A percentile compares a stretch with the other conserved stretches of the same genome.
phyloP scores from a whole-genome alignment of 495 filamentous ascomycete genomes.

The Hamigera avellanea region DNA sequence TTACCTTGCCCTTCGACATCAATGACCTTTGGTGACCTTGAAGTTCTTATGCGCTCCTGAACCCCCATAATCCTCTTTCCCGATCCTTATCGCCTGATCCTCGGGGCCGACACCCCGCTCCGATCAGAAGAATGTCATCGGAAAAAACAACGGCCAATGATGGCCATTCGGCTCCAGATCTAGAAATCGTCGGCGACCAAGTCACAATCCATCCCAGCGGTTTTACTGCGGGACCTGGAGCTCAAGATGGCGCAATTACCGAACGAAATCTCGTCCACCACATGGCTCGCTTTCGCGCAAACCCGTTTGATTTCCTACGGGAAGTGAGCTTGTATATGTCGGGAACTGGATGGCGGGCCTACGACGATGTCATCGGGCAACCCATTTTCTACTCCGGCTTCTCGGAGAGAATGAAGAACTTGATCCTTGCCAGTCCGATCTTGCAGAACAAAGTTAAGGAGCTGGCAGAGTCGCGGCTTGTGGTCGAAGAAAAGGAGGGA shows the following conservation, averaged over 20 bases:
- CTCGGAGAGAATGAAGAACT: constrained; percentile 72
- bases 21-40: too few species aligned
- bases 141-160: constrained; percentile 20
- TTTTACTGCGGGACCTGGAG: constrained; percentile 33
- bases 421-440: constrained; percentile 62
- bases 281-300: constrained; percentile 68
- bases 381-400: constrained; percentile 90
- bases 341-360: constrained; percentile 86
- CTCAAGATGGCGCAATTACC: constrained; percentile 31
- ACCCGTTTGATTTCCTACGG: constrained; percentile 71
- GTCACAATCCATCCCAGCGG: constrained; percentile 74
- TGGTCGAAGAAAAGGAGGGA: constrained; percentile 65
- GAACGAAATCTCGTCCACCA: constrained; percentile 69
- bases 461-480: constrained; percentile 61
- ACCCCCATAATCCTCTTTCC: too few species aligned
- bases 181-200: constrained; percentile 69
- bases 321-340: constrained; percentile 86
- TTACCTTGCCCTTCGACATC: too few species aligned
- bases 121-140: constrained; percentile 20
- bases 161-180: constrained; percentile 55
- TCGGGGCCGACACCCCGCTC: too few species aligned
- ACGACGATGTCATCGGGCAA: constrained; percentile 82
- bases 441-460: constrained; percentile 63
- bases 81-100: too few species aligned
- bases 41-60: too few species aligned